A percentile compares a stretch with the other conserved stretches of the same genome.
These are phyloP conservation scores for Thozetella sp. DNA, from an alignment of 495 filamentous ascomycete species.

Conservation along the genomic window DNA sequence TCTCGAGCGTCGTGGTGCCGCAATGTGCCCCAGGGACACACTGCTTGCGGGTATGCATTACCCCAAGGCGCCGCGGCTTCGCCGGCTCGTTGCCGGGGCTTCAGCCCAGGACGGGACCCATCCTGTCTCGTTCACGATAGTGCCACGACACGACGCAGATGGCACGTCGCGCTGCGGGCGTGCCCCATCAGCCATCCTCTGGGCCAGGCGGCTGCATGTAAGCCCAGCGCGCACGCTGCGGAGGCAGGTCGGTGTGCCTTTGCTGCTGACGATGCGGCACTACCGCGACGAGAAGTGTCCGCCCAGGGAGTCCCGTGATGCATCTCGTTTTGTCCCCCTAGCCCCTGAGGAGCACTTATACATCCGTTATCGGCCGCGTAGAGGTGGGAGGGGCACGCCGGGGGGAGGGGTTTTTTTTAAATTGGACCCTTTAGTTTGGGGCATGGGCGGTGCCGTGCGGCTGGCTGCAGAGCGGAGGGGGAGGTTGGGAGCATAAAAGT, in stretches of 20 bases:
- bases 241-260: too few species aligned
- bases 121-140: neutral
- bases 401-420: neutral
- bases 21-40: too few species aligned
- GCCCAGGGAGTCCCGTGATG: neutral
- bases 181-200: neutral
- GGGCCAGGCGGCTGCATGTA: neutral
- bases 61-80: too few species aligned
- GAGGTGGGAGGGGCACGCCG: neutral
- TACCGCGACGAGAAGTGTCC: neutral
- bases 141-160: neutral
- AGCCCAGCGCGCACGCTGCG: too few species aligned
- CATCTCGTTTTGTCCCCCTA: neutral
- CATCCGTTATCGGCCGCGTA: conserved; percentile 1
- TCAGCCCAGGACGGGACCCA: too few species aligned
- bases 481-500: neutral
- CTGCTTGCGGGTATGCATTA: too few species aligned
- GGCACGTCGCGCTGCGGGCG: neutral
- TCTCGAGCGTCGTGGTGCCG: neutral
- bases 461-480: neutral
- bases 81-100: neutral
- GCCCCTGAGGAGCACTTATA: neutral
- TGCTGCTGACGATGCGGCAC: too few species aligned
- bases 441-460: neutral
- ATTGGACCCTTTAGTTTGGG: neutral